These are phyloP conservation scores for Arthrobotrys iridis DNA, from an alignment of 2,329 filamentous ascomycete genomes.

Conservation along the genomic window DNA sequence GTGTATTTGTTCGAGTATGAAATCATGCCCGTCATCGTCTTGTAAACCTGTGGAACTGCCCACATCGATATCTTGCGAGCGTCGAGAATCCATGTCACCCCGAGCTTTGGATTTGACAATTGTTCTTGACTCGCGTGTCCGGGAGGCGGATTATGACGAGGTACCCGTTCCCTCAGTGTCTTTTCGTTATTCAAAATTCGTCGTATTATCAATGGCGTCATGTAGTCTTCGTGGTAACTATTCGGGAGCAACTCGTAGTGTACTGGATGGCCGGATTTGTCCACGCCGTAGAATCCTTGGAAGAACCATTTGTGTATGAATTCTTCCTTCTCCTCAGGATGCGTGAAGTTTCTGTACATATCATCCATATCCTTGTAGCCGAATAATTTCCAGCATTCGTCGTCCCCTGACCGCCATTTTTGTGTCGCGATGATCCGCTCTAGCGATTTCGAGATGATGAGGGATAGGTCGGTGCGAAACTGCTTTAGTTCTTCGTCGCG, in stretches of 20 bases:
- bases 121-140: constrained; percentile 25
- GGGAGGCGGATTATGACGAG: constrained; percentile 10
- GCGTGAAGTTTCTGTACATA: constrained; percentile 30
- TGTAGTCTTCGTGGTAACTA: constrained; percentile 38
- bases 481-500: constrained; percentile 45
- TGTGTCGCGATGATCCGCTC: constrained; percentile 18
- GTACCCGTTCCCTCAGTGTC: constrained; percentile 29
- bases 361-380: constrained; percentile 38
- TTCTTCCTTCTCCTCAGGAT: constrained; percentile 17
- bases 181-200: constrained; percentile 49
- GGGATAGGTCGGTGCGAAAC: constrained; percentile 14
- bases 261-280: constrained; percentile 40
- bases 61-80: constrained; percentile 40
- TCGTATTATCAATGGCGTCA: constrained; percentile 36
- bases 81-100: constrained; percentile 42
- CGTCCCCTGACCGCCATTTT: constrained; percentile 41
- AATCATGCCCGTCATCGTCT: constrained; percentile 51
- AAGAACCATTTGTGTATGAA: constrained; percentile 45
- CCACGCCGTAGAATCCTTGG: constrained; percentile 45
- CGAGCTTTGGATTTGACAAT: constrained; percentile 22
- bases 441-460: constrained; percentile 34
- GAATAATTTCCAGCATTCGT: constrained; percentile 34
- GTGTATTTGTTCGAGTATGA: constrained; percentile 47
- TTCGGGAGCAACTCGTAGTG: constrained; percentile 43
- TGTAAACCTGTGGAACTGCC: constrained; percentile 38